Conservation (phyloP, 2,329 filamentous ascomycete species). For the Mycosphaerella arachidis region DNA sequence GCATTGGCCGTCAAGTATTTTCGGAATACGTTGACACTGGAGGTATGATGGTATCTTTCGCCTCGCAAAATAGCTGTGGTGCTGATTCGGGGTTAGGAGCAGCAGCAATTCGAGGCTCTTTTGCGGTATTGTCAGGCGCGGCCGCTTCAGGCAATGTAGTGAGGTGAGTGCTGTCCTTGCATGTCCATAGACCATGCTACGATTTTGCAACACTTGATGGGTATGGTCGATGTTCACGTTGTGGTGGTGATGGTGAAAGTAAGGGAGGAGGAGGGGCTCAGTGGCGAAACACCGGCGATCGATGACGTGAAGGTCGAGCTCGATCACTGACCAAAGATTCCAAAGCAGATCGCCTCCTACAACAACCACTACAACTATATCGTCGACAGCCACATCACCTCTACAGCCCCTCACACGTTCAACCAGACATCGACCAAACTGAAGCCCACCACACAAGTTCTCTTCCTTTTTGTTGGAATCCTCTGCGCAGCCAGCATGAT, state of each 20-base stretch:
- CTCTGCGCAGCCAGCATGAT: conserved; percentile 49
- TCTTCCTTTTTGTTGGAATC: conserved; percentile 33
- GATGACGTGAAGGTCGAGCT: background rate
- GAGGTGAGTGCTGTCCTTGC: background rate
- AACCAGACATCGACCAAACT: conserved; percentile 8
- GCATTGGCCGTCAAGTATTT: background rate
- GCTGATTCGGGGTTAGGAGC: background rate
- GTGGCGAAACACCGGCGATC: background rate
- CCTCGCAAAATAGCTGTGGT: background rate
- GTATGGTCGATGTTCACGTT: background rate
- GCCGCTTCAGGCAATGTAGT: background rate
- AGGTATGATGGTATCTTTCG: background rate
- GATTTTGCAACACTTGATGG: background rate
- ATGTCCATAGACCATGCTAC: background rate
- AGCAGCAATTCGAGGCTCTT: background rate
- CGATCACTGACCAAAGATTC: background rate
- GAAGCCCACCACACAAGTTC: conserved; percentile 18
- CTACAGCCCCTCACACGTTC: background rate
- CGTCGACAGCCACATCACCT: background rate
- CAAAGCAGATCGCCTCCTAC: background rate
- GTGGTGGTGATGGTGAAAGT: background rate
- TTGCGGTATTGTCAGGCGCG: background rate
- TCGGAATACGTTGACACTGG: background rate
- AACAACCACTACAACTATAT: background rate
- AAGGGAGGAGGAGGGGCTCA: background rate